Conservation (phyloP, 2,329 filamentous ascomycete species). For the Venturia carpophila region DNA sequence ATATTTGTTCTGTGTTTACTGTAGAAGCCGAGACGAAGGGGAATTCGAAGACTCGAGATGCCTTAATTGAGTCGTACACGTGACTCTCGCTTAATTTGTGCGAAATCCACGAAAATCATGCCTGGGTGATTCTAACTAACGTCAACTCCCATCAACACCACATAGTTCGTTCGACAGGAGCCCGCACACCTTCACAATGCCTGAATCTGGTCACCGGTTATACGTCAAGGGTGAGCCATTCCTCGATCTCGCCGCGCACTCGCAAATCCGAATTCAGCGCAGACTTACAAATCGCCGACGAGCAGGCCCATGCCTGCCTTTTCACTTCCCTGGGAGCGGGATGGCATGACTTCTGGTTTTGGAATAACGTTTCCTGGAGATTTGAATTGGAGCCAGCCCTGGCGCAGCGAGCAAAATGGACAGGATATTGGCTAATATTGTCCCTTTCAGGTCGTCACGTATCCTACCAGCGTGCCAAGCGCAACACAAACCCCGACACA, state of each 20-base stretch:
- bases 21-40: too few species aligned
- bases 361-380: not conserved
- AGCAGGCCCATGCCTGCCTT: not conserved
- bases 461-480: constrained; percentile 69
- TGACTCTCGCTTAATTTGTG: constrained; percentile 1
- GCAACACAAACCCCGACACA: constrained; percentile 81
- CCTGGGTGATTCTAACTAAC: not conserved
- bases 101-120: not conserved
- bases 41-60: not conserved
- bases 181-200: constrained; percentile 12
- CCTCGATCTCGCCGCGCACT: not conserved
- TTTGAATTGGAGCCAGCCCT: not conserved
- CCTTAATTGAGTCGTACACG: not conserved
- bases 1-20: too few species aligned
- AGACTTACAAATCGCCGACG: not conserved
- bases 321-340: not conserved
- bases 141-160: constrained; percentile 10
- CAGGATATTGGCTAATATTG: constrained; percentile 8
- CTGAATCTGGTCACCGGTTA: constrained; percentile 16
- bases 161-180: constrained; percentile 12
- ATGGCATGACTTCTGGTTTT: not conserved
- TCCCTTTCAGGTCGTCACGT: constrained; percentile 14
- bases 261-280: not conserved
- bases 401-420: not conserved
- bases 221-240: constrained; percentile 18